Evolutionary conservation across 805 yeast species (phyloP).

Genomic region (Candida chauliodis): DNA sequence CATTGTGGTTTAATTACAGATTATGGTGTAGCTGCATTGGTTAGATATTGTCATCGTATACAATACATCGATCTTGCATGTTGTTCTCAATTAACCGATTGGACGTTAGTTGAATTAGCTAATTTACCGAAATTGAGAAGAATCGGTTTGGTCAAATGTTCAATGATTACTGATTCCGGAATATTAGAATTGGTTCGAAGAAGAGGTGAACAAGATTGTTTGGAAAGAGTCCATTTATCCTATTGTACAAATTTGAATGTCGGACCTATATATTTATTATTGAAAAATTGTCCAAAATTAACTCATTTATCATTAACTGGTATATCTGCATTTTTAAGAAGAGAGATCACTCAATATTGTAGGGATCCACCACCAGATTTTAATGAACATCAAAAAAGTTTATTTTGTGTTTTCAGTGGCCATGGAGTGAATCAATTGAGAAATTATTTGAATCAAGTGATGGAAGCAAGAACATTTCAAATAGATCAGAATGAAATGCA

Average conservation of each 20-base stretch:
- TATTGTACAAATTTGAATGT: conserved; percentile 81
- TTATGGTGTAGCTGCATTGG: conserved; percentile 72
- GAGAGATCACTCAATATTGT: conserved; percentile 82
- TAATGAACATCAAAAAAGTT: conserved; percentile 75
- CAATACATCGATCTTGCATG: conserved; percentile 95
- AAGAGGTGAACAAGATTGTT: conserved; percentile 70
- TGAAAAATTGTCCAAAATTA: conserved; percentile 77
- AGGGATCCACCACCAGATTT: conserved; percentile 92
- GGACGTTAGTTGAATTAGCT: conserved; percentile 72
- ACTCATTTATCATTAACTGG: conserved; percentile 94
- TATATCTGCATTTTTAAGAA: conserved; percentile 79
- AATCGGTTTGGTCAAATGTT: conserved; percentile 91
- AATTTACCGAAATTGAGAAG: conserved; percentile 77
- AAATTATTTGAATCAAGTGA: conserved; percentile 53
- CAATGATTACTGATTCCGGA: conserved; percentile 83
- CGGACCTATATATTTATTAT: conserved; percentile 69
- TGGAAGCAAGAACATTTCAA: conserved; percentile 33
- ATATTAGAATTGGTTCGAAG: conserved; percentile 62
- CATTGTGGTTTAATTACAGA: conserved; percentile 92
- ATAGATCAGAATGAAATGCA: conserved; percentile 32
- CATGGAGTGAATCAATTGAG: conserved; percentile 78
- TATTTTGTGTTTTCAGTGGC: conserved; percentile 93
- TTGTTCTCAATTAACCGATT: conserved; percentile 83
- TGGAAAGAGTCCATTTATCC: conserved; percentile 90
- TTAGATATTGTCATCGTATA: conserved; percentile 74